phyloP scores from a whole-genome alignment of 2,329 filamentous ascomycete genomes.

The Penicillium capsulatum region DNA sequence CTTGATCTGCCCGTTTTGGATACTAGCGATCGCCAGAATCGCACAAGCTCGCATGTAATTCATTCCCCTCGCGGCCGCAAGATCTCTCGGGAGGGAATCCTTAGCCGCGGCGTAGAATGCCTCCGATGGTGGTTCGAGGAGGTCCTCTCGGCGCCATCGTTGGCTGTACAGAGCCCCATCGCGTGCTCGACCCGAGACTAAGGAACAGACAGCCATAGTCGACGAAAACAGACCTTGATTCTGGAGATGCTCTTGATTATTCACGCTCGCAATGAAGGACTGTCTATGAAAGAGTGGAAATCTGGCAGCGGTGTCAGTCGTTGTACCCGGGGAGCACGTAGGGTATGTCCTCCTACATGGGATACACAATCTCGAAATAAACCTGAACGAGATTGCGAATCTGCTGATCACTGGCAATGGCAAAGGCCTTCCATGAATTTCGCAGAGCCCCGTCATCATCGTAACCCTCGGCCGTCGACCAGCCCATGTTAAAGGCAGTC shows the following conservation, averaged over 20 bases:
- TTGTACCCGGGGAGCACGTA: not conserved
- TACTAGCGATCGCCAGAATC: slow-evolving; percentile 48
- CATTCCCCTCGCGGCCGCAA: slow-evolving; percentile 25
- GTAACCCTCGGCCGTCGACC: slow-evolving; percentile 16
- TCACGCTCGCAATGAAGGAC: slow-evolving; percentile 42
- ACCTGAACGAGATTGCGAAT: slow-evolving; percentile 47
- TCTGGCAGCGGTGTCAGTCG: slow-evolving; percentile 13
- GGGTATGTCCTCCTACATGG: slow-evolving; percentile 39
- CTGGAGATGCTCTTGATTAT: slow-evolving; percentile 42
- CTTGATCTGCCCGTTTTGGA: slow-evolving; percentile 50
- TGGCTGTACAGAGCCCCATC: slow-evolving; percentile 47
- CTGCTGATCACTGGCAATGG: slow-evolving; percentile 36
- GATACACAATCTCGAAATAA: slow-evolving; percentile 54
- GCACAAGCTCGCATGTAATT: slow-evolving; percentile 47
- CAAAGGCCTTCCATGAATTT: slow-evolving; percentile 42
- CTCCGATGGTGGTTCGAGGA: slow-evolving; percentile 38
- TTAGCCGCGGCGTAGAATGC: slow-evolving; percentile 45
- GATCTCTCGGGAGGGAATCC: slow-evolving; percentile 38
- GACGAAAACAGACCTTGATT: slow-evolving; percentile 47
- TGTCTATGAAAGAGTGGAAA: slow-evolving; percentile 51
- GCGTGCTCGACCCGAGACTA: slow-evolving; percentile 48
- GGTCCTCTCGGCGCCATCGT: slow-evolving; percentile 29
- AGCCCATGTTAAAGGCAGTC: slow-evolving; percentile 16
- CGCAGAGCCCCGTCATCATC: slow-evolving; percentile 23
- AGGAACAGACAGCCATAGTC: slow-evolving; percentile 51